Evolutionary conservation across 2,329 filamentous ascomycete species (phyloP).

Genomic region (Aspergillus proliferans): DNA sequence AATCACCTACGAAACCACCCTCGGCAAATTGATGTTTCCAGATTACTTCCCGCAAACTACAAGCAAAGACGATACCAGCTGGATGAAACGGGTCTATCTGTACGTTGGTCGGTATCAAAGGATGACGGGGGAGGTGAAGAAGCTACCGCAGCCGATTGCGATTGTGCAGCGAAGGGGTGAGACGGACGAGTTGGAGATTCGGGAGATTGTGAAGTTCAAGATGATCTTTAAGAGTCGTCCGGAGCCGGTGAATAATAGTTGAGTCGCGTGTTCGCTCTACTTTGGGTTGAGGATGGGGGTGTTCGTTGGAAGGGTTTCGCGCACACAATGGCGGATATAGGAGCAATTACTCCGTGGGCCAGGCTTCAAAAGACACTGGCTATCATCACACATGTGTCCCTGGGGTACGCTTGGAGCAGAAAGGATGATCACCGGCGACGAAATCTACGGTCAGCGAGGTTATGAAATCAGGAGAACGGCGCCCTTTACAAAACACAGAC

Average conservation of each 20-base stretch:
- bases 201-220: constrained; percentile 83
- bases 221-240: constrained; percentile 76
- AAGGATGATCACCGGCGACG: too few species aligned
- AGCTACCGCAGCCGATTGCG: constrained; percentile 69
- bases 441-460: too few species aligned
- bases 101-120: constrained; percentile 86
- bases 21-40: constrained; percentile 74
- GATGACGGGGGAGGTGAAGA: constrained; percentile 84
- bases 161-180: constrained; percentile 59
- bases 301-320: too few species aligned
- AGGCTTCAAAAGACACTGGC: too few species aligned
- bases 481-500: too few species aligned
- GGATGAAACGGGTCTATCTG: constrained; percentile 87
- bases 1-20: constrained; percentile 40
- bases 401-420: too few species aligned
- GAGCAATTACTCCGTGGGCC: too few species aligned
- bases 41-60: constrained; percentile 55
- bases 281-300: not conserved
- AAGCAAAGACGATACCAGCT: constrained; percentile 53
- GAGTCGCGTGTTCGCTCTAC: constrained; percentile 7
- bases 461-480: too few species aligned
- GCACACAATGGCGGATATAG: too few species aligned
- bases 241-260: constrained; percentile 64
- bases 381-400: too few species aligned
- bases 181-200: constrained; percentile 59